Percentiles rank a stretch among this genome's conserved stretches.
phyloP scores from a whole-genome alignment of 352 stramenopile species.

The Aphanomyces cochlioides region DNA sequence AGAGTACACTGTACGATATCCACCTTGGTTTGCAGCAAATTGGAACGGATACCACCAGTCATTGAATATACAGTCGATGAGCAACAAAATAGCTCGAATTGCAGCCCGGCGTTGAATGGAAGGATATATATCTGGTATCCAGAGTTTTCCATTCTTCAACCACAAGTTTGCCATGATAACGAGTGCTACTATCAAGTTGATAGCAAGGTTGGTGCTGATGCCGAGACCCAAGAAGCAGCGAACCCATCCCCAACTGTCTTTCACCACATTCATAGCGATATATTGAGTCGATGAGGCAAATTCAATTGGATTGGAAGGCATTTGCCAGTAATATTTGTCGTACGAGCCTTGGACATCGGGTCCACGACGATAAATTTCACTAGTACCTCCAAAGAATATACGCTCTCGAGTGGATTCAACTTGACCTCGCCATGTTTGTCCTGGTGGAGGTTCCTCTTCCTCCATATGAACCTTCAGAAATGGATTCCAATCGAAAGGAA shows the following conservation, averaged over 20 bases:
- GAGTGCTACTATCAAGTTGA: background rate
- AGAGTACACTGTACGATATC: background rate
- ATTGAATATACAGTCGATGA: background rate
- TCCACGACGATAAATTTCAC: too few species aligned
- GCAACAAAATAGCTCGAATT: background rate
- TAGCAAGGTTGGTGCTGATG: background rate
- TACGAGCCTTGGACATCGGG: too few species aligned
- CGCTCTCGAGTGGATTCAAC: too few species aligned
- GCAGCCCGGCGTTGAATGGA: background rate
- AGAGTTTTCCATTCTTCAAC: background rate
- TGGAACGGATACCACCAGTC: background rate
- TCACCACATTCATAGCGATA: too few species aligned
- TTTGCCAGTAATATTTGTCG: too few species aligned
- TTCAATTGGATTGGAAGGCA: too few species aligned
- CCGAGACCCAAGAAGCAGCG: background rate
- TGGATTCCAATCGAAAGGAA: background rate
- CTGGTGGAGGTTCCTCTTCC: background rate
- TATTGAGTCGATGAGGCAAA: too few species aligned
- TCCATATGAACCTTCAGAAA: background rate
- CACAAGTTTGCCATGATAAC: background rate
- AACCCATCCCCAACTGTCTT: background rate
- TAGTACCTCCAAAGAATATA: too few species aligned
- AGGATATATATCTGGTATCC: constrained; percentile 5
- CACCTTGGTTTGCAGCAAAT: background rate
- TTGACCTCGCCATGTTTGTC: background rate